Percentiles rank a stretch among this genome's conserved stretches.
phyloP scores from a whole-genome alignment of 805 yeast species.

The Cyberlindnera samutprakarnensis region DNA sequence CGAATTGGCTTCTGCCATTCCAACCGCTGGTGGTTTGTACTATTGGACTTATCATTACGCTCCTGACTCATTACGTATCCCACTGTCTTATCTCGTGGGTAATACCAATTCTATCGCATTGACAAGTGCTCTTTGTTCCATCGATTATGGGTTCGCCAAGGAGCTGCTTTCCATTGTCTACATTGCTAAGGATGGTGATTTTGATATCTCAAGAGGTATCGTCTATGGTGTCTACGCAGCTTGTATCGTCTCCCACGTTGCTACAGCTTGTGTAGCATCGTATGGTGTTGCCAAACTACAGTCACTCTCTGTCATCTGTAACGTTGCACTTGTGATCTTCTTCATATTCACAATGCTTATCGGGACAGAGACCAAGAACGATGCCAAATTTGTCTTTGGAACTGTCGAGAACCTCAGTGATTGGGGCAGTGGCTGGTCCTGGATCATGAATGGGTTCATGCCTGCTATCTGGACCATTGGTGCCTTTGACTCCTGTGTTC shows the following conservation, averaged over 20 bases:
- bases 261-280: slow-evolving; percentile 50
- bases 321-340: slow-evolving; percentile 43
- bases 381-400: slow-evolving; percentile 48
- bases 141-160: slow-evolving; percentile 60
- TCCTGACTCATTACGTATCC: slow-evolving; percentile 43
- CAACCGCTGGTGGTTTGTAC: slow-evolving; percentile 71
- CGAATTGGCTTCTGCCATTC: slow-evolving; percentile 60
- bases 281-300: slow-evolving; percentile 51
- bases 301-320: slow-evolving; percentile 47
- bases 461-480: slow-evolving; percentile 72
- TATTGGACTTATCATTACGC: slow-evolving; percentile 64
- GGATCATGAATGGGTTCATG: slow-evolving; percentile 43
- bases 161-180: slow-evolving; percentile 54
- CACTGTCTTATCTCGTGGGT: slow-evolving; percentile 57
- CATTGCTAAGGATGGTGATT: slow-evolving; percentile 45
- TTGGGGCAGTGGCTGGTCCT: slow-evolving; percentile 54
- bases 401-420: slow-evolving; percentile 37
- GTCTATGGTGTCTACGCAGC: slow-evolving; percentile 63
- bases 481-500: slow-evolving; percentile 64
- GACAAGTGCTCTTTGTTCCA: slow-evolving; percentile 58
- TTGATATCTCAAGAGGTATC: slow-evolving; percentile 44
- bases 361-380: slow-evolving; percentile 38
- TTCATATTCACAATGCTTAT: slow-evolving; percentile 60
- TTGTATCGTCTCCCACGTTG: slow-evolving; percentile 43
- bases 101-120: slow-evolving; percentile 62